A percentile compares a stretch with the other conserved stretches of the same genome.
Evolutionary conservation across 2,329 filamentous ascomycete species (phyloP).

Genomic region (Diaporthe sp.): DNA sequence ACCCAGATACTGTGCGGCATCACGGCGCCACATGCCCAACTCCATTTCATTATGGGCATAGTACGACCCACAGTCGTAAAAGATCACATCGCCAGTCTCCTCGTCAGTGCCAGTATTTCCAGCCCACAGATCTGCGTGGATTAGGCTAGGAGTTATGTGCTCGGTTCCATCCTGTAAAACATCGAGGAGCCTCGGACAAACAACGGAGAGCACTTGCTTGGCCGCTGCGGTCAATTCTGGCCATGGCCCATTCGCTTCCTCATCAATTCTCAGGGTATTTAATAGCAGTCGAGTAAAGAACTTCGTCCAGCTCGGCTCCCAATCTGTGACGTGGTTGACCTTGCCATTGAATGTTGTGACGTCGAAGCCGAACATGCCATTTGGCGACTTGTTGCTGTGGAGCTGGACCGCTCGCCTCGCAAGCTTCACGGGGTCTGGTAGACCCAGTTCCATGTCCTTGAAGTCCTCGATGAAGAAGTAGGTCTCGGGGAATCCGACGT

Average conservation of each 20-base stretch:
- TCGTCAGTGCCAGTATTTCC: not conserved
- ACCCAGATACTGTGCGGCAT: not conserved
- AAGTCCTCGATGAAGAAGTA: not conserved
- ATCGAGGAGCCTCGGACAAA: not conserved
- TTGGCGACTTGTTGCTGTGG: not conserved
- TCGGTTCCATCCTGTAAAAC: not conserved
- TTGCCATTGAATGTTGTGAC: not conserved
- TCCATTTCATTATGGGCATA: constrained; percentile 11
- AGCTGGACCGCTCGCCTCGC: not conserved
- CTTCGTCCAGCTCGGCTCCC: not conserved
- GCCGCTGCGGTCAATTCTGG: not conserved
- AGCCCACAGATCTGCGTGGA: not conserved
- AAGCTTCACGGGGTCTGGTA: not conserved
- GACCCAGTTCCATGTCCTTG: not conserved
- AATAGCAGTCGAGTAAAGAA: not conserved
- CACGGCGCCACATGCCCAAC: not conserved
- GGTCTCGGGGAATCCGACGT: not conserved
- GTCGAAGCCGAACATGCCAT: not conserved
- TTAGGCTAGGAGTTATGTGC: rapidly evolving
- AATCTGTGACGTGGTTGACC: not conserved
- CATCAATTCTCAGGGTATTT: not conserved
- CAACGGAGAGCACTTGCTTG: not conserved
- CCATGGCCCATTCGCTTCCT: rapidly evolving
- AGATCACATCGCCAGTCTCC: not conserved
- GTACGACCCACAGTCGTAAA: not conserved